These are phyloP conservation scores for Ophiostoma perfectum DNA, from an alignment of 2,329 filamentous ascomycete species.

Conservation along the genomic window DNA sequence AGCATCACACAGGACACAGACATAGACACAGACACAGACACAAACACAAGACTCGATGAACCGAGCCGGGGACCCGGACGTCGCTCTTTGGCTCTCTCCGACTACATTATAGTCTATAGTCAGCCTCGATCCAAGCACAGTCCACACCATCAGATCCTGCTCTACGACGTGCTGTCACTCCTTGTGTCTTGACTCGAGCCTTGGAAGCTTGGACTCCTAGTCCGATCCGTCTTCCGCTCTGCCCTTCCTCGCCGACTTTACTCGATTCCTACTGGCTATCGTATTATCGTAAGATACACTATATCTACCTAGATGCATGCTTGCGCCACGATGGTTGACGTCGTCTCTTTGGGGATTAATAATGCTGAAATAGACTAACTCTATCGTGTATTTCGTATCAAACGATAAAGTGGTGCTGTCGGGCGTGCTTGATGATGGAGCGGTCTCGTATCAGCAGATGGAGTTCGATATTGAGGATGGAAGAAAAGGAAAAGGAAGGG, in stretches of 20 bases:
- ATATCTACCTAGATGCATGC: not conserved
- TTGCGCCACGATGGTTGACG: slow-evolving; percentile 6
- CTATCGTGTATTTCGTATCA: not conserved
- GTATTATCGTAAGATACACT: too few species aligned
- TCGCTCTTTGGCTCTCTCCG: not conserved
- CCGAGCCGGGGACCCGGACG: not conserved
- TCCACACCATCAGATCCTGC: too few species aligned
- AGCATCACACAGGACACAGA: not conserved
- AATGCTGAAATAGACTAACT: slow-evolving; percentile 21
- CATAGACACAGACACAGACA: not conserved
- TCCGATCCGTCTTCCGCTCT: too few species aligned
- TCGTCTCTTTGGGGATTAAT: not conserved
- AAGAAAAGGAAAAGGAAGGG: not conserved
- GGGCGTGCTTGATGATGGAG: not conserved
- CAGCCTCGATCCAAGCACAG: not conserved
- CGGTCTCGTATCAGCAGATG: not conserved
- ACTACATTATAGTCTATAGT: not conserved
- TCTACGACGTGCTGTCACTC: too few species aligned
- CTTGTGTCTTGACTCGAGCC: too few species aligned
- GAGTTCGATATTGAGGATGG: not conserved
- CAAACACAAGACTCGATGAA: not conserved
- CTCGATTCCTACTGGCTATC: too few species aligned
- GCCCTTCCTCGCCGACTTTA: too few species aligned
- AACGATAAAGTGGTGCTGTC: not conserved
- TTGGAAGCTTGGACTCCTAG: too few species aligned